Base-by-base conservation (phyloP, 2,329 filamentous ascomycete genomes). In the Hypoxylon sp. region DNA sequence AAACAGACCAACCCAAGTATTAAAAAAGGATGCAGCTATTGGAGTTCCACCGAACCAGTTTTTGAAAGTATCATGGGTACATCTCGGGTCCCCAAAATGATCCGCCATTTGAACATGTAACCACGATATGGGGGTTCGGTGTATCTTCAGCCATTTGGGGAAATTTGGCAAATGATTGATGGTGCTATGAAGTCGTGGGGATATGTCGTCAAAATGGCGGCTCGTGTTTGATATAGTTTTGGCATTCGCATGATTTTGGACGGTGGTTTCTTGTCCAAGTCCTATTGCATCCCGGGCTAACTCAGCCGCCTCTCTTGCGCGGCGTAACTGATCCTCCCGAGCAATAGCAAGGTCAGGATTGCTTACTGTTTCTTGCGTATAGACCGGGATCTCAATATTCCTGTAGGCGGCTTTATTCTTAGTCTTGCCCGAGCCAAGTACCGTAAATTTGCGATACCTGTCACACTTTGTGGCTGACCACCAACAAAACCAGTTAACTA, bases 401-500 rank as follows among this genome's bases (percentile, higher is more conserved):
- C 69, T 68, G 43, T 66, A 66, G 2, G 67, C 68, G 25, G 59
- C 35, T 23, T 51, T 45, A 1, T 57, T 64, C 7, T 57, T 65
- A 11, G 57, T 40, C 2, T 65, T 27, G 56, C 62, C 55, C 1
- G 81, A 81, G 2, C 82, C 83, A 3, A 86, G 45, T 2, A 87
- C 78, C 12, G 72, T 69, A 57, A 86, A 86, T 26, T 75, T 78
- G 21, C 81, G 76, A 60, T 77, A 81, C 29, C 69, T 67, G 48
- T 83, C 76, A 25, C 82, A 62, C 20, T 77, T 75, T 46, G 66
- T 52, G 21, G 73, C 69, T 0, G 81, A 73, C 83, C 83, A 87
- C 66, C 74, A 80, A 1, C 79, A 81, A 63, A 85, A 87, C 78
- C 81, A 86, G 55, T 84, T 82, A 7, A 86, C 75, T 19, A 87